phyloP scores from a whole-genome alignment of 495 filamentous ascomycete genomes.

The Penicillium cosmopolitanum region DNA sequence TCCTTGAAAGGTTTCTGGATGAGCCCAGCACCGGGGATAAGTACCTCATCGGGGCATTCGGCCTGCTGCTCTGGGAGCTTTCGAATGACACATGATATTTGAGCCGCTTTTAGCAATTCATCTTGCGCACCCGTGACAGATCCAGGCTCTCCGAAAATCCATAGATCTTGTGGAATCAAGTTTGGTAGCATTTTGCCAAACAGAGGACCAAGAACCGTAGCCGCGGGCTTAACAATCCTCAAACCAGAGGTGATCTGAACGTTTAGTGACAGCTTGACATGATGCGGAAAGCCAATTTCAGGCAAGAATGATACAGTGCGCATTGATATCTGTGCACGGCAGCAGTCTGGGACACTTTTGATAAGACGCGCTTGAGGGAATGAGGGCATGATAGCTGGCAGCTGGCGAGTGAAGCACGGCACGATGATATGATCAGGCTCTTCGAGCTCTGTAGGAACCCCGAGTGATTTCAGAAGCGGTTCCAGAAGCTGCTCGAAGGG shows the following conservation, averaged over 20 bases:
- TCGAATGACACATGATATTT: slow-evolving; percentile 29
- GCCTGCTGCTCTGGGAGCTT: slow-evolving; percentile 19
- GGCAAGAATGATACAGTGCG: slow-evolving; percentile 23
- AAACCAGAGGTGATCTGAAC: slow-evolving; percentile 28
- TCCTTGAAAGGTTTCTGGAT: slow-evolving; percentile 8
- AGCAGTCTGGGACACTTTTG: slow-evolving; percentile 15
- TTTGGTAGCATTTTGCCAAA: slow-evolving; percentile 17
- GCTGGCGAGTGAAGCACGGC: slow-evolving; percentile 25
- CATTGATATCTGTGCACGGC: slow-evolving; percentile 26
- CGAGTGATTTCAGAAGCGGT: slow-evolving; percentile 15
- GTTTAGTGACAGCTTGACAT: slow-evolving; percentile 27
- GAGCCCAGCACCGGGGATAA: slow-evolving; percentile 19
- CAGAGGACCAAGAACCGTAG: slow-evolving; percentile 14
- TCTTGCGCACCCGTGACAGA: slow-evolving; percentile 22
- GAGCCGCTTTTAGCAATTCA: slow-evolving; percentile 21
- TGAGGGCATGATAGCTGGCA: slow-evolving; percentile 14
- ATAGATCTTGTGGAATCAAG: slow-evolving; percentile 23
- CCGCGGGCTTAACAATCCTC: slow-evolving; percentile 31
- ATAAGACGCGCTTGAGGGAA: slow-evolving; percentile 21
- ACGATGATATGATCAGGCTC: slow-evolving; percentile 13
- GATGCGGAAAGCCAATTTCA: slow-evolving; percentile 22
- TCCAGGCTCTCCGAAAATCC: slow-evolving; percentile 26
- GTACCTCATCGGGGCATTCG: slow-evolving; percentile 17
- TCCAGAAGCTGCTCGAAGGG: background rate
- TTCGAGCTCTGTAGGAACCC: slow-evolving; percentile 2